Conservation (phyloP, 2,329 filamentous ascomycete genomes). For the Volutella citrinella region DNA sequence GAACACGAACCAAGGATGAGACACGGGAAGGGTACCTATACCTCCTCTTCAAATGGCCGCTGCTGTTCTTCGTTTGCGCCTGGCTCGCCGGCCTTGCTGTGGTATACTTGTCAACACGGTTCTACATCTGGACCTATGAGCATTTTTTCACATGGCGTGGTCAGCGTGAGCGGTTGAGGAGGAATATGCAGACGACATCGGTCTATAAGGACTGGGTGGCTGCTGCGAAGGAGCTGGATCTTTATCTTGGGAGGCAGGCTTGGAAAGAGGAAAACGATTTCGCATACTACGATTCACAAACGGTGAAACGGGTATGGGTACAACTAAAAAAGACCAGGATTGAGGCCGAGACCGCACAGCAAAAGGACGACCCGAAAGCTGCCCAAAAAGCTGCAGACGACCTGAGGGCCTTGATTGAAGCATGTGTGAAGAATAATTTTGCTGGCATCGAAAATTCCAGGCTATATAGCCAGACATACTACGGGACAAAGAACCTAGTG, state of each 20-base stretch:
- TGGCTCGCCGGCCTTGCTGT: constrained; percentile 74
- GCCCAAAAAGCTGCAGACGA: constrained; percentile 64
- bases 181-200: constrained; percentile 66
- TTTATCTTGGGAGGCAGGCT: constrained; percentile 72
- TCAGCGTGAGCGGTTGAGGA: constrained; percentile 66
- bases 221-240: constrained; percentile 76
- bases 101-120: constrained; percentile 74
- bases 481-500: constrained; percentile 91
- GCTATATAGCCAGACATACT: constrained; percentile 97
- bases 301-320: constrained; percentile 71
- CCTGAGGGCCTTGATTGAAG: constrained; percentile 74
- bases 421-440: constrained; percentile 97
- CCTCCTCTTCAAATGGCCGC: constrained; percentile 84
- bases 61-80: constrained; percentile 73
- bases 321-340: constrained; percentile 68
- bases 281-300: constrained; percentile 85
- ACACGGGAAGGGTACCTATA: constrained; percentile 93
- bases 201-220: constrained; percentile 82
- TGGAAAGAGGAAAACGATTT: constrained; percentile 80
- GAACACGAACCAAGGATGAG: constrained; percentile 75
- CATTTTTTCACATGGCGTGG: constrained; percentile 89
- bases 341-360: constrained; percentile 52
- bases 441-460: constrained; percentile 90
- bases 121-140: constrained; percentile 93
- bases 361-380: constrained; percentile 34